These are phyloP conservation scores for Eucalyptus polybractea DNA, from an alignment of 345 rosid species.

Conservation along the genomic window DNA sequence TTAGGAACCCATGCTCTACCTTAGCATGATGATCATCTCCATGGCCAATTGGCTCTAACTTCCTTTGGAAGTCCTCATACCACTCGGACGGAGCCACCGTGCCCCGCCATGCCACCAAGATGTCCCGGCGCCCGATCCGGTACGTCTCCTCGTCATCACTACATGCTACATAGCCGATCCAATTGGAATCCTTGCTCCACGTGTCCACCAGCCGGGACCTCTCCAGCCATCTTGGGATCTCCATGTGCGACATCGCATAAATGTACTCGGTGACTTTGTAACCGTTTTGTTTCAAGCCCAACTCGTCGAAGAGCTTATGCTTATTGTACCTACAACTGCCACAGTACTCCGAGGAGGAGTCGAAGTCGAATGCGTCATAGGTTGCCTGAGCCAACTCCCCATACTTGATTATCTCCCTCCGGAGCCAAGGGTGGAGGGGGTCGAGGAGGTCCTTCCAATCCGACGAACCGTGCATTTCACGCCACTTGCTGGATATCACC, in stretches of 20 bases:
- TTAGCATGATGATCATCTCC: background rate
- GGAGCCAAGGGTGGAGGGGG: slow-evolving; percentile 32
- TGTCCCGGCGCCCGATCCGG: slow-evolving; percentile 31
- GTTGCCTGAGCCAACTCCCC: slow-evolving; percentile 31
- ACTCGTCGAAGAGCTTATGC: slow-evolving; percentile 4
- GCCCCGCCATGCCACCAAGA: slow-evolving; percentile 30
- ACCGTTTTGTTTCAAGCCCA: slow-evolving; percentile 11
- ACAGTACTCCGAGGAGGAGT: slow-evolving; percentile 22
- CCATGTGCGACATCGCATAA: slow-evolving; percentile 22
- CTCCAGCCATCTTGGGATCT: slow-evolving; percentile 21
- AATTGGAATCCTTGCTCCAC: slow-evolving; percentile 32
- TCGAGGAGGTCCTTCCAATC: slow-evolving; percentile 23
- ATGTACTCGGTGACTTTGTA: slow-evolving; percentile 18
- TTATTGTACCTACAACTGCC: slow-evolving; percentile 23
- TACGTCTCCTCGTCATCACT: slow-evolving; percentile 5
- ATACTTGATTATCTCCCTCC: slow-evolving; percentile 27
- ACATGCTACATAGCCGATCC: slow-evolving; percentile 37
- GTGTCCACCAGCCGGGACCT: slow-evolving; percentile 2
- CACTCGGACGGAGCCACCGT: slow-evolving; percentile 27
- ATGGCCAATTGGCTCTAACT: slow-evolving; percentile 7
- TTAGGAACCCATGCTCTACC: slow-evolving; percentile 24
- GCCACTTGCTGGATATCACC: slow-evolving; percentile 8
- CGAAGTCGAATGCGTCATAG: slow-evolving; percentile 29
- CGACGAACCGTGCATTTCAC: slow-evolving; percentile 8
- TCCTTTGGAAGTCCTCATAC: slow-evolving; percentile 14